Conservation (phyloP, 2,329 filamentous ascomycete genomes). For the Botryotinia globosa region DNA sequence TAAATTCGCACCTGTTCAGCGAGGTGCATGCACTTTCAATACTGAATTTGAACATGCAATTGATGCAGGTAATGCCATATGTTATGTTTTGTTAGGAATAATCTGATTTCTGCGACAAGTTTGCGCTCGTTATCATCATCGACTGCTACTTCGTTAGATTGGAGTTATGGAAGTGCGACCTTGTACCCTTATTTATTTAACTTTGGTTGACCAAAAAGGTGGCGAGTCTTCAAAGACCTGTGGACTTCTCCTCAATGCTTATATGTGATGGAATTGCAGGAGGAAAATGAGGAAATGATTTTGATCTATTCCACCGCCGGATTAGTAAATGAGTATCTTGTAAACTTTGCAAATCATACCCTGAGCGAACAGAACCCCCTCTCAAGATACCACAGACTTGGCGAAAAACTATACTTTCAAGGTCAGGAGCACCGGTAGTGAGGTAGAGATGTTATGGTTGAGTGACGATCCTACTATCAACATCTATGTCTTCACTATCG, state of each 20-base stretch:
- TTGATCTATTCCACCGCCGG: neutral
- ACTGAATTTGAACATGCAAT: neutral
- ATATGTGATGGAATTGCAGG: neutral
- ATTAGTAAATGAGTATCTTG: neutral
- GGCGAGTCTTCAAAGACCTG: neutral
- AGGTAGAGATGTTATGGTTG: conserved; percentile 14
- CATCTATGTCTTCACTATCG: conserved; percentile 1
- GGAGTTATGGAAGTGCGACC: neutral
- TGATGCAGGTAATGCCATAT: neutral
- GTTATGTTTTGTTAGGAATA: neutral
- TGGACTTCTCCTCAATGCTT: neutral
- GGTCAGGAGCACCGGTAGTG: conserved; percentile 13
- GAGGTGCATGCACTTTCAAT: conserved; percentile 21
- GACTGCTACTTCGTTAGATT: conserved; percentile 6
- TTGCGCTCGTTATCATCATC: neutral
- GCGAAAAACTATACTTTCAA: conserved; percentile 4
- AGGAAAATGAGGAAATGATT: neutral
- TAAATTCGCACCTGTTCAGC: conserved; percentile 20
- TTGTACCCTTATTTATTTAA: neutral
- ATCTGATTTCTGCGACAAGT: neutral
- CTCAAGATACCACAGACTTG: conserved; percentile 21
- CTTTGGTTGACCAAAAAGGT: conserved; percentile 5
- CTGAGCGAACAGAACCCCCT: conserved; percentile 2
- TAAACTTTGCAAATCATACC: conserved; percentile 4
- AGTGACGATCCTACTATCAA: conserved; percentile 5